Evolutionary conservation across 306 rosid species (phyloP).

Genomic region (Gleditsia sinensis): DNA sequence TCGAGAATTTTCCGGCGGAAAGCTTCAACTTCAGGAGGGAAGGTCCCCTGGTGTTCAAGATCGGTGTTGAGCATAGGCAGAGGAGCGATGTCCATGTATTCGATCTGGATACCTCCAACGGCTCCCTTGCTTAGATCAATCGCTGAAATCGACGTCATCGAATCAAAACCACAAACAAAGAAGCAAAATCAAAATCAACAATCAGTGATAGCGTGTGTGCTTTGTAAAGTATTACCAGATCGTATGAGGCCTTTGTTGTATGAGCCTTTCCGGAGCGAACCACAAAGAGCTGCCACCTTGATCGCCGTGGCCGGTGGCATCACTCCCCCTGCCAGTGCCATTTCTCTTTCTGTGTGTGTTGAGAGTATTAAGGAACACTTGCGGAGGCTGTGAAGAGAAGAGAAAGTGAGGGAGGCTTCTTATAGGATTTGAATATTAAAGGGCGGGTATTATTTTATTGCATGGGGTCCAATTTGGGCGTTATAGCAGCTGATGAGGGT

Average conservation of each 20-base stretch:
- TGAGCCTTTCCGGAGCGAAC: constrained; percentile 55
- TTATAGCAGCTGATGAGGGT: too few species aligned
- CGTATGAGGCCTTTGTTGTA: constrained; percentile 54
- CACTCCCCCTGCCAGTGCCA: constrained; percentile 22
- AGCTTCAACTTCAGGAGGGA: constrained; percentile 56
- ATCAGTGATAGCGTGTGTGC: too few species aligned
- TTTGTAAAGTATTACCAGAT: too few species aligned
- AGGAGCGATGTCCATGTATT: constrained; percentile 55
- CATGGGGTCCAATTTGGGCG: too few species aligned
- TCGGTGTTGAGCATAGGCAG: constrained; percentile 76
- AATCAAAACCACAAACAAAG: background rate
- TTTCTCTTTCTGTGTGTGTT: background rate
- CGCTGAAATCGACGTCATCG: constrained; percentile 39
- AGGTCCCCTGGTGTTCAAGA: constrained; percentile 55
- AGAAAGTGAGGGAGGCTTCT: too few species aligned
- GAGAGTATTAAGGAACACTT: background rate
- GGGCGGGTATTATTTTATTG: too few species aligned
- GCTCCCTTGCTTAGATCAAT: constrained; percentile 48
- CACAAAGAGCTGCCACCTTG: constrained; percentile 53
- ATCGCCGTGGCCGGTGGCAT: constrained; percentile 12
- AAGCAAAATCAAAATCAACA: background rate
- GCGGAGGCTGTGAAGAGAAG: background rate
- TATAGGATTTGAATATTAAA: too few species aligned
- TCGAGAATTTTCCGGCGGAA: constrained; percentile 62
- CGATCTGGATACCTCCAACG: constrained; percentile 55